These are phyloP conservation scores for Phytophthora chlamydospora DNA, from an alignment of 352 stramenopile genomes.

Conservation along the genomic window DNA sequence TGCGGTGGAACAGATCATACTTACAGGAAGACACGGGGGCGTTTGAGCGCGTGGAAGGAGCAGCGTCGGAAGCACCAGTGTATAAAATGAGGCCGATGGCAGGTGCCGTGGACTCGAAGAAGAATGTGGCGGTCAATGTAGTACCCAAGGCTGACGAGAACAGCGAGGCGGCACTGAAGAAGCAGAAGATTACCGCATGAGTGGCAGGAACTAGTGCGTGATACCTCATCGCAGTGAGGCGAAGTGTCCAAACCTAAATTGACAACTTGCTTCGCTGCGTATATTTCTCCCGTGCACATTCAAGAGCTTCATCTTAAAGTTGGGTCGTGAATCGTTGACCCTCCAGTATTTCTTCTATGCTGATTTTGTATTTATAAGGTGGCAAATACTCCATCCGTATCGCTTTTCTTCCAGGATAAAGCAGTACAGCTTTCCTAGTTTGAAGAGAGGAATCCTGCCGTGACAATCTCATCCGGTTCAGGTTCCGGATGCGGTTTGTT, in stretches of 20 bases:
- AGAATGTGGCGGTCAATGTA: conserved; percentile 11
- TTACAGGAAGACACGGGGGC: conserved; percentile 43
- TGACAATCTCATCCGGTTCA: conserved; percentile 33
- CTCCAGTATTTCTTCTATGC: conserved; percentile 15
- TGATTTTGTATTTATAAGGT: conserved; percentile 27
- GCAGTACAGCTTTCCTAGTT: conserved; percentile 2
- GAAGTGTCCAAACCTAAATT: conserved; percentile 6
- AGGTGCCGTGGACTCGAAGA: conserved; percentile 21
- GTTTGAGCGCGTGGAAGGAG: conserved; percentile 37
- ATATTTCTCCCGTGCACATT: neutral
- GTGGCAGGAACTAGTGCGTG: neutral
- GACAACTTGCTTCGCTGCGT: conserved; percentile 6
- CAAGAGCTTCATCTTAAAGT: too few species aligned
- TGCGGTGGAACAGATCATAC: conserved; percentile 33
- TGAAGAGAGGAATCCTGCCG: conserved; percentile 37
- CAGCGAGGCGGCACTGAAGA: conserved; percentile 39
- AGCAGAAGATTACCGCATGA: conserved; percentile 43
- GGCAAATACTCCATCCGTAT: conserved; percentile 21
- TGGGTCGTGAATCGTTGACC: too few species aligned
- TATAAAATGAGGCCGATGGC: conserved; percentile 45
- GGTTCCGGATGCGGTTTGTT: conserved; percentile 19
- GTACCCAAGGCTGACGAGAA: conserved; percentile 23
- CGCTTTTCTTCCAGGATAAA: conserved; percentile 8
- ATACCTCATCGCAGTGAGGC: neutral
- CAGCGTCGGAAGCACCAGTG: conserved; percentile 13